Percentiles rank a stretch among this genome's conserved stretches.
Evolutionary conservation across 371 early-diverging fungal genomes (phyloP).

Genomic region (Globomyces sp.): DNA sequence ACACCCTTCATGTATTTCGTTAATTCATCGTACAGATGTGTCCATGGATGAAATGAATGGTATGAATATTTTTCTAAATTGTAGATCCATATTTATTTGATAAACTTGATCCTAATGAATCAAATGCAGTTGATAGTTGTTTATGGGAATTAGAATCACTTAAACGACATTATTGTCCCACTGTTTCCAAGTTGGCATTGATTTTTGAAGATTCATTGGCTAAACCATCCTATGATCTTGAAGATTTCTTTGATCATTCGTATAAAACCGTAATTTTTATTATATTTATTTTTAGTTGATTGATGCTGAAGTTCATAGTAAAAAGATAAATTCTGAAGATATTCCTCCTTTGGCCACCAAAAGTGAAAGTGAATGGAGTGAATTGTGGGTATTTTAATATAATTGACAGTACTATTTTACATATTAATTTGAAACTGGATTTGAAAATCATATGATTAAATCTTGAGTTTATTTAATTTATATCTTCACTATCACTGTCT

Average conservation of each 20-base stretch:
- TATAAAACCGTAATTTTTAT: constrained; percentile 43
- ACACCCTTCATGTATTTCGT: constrained; percentile 81
- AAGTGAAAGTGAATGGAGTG: too few relatives aligned
- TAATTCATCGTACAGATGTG: constrained; percentile 69
- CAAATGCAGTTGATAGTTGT: constrained; percentile 79
- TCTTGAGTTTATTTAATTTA: too few relatives aligned
- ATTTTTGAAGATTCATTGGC: constrained; percentile 83
- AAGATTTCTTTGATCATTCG: constrained; percentile 92
- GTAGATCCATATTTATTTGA: constrained; percentile 67
- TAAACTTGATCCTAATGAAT: constrained; percentile 72
- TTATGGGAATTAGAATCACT: constrained; percentile 89
- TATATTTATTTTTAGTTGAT: neutral
- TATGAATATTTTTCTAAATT: neutral
- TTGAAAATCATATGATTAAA: too few relatives aligned
- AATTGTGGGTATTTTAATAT: too few relatives aligned
- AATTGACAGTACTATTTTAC: too few relatives aligned
- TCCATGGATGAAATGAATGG: neutral
- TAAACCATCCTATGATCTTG: constrained; percentile 79
- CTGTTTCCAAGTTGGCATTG: constrained; percentile 78
- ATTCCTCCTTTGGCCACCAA: neutral
- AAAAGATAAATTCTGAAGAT: constrained; percentile 1
- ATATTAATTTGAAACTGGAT: too few relatives aligned
- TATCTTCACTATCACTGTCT: too few relatives aligned
- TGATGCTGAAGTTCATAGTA: neutral
- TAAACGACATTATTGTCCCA: constrained; percentile 78